Percentiles rank a stretch among this genome's conserved stretches.
These are phyloP conservation scores for Orbilia ellipsospora DNA, from an alignment of 2,329 filamentous ascomycete species.

Conservation along the genomic window DNA sequence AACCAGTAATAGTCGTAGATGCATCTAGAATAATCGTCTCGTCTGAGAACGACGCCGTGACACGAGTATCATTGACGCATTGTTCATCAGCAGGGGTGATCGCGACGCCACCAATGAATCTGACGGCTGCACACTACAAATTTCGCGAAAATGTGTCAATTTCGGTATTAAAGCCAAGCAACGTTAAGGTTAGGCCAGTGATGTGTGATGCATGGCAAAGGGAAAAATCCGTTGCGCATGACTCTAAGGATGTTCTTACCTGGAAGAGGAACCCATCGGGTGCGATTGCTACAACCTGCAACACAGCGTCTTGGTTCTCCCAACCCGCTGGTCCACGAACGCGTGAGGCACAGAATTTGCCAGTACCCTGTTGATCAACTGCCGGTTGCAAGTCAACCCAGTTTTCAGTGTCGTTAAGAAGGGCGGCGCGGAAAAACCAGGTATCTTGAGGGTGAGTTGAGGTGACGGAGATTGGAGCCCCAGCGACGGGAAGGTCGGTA, in stretches of 20 bases:
- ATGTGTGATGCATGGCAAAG: neutral
- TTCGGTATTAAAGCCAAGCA: neutral
- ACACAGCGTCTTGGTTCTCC: constrained; percentile 45
- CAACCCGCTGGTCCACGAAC: constrained; percentile 32
- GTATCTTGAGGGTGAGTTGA: constrained; percentile 42
- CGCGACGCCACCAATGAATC: constrained; percentile 24
- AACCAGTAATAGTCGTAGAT: neutral
- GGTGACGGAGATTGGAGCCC: constrained; percentile 41
- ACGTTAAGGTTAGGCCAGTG: too few species aligned
- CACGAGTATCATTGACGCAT: constrained; percentile 31
- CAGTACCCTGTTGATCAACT: constrained; percentile 27
- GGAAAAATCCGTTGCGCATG: neutral
- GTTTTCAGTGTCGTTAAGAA: constrained; percentile 46
- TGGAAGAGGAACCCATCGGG: constrained; percentile 50
- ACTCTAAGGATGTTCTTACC: constrained; percentile 12
- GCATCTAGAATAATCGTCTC: constrained; percentile 38
- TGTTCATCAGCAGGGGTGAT: constrained; percentile 1
- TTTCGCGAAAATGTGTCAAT: neutral
- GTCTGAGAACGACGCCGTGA: constrained; percentile 4
- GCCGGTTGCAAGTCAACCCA: constrained; percentile 30
- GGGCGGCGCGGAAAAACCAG: constrained; percentile 41
- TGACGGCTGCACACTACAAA: constrained; percentile 46
- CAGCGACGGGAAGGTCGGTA: constrained; percentile 36
- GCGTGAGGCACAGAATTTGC: constrained; percentile 31
- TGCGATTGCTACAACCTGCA: constrained; percentile 38